phyloP scores from a whole-genome alignment of 2,329 filamentous ascomycete species.

The Phialemoniopsis sp. region DNA sequence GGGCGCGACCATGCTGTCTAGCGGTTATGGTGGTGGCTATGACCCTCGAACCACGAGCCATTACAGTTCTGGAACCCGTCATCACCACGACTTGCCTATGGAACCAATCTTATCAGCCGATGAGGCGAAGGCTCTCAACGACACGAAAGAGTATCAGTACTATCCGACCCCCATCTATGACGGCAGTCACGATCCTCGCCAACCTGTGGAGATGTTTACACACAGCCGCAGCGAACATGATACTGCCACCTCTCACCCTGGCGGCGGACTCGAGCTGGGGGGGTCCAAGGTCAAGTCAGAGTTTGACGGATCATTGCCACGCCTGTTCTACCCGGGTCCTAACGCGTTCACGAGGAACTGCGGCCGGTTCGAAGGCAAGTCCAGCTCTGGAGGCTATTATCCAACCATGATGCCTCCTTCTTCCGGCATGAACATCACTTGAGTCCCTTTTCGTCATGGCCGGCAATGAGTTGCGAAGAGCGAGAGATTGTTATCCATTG shows the following conservation, averaged over 20 bases:
- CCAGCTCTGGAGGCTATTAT: conserved; percentile 48
- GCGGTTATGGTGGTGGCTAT: conserved; percentile 29
- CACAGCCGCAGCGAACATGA: conserved; percentile 27
- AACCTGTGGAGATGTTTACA: conserved; percentile 45
- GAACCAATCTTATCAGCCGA: conserved; percentile 48
- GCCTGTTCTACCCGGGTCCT: conserved; percentile 36
- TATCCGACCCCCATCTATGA: conserved; percentile 49
- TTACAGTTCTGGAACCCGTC: conserved; percentile 33
- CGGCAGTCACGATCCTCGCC: conserved; percentile 33
- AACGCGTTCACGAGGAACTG: conserved; percentile 34
- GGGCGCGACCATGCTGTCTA: conserved; percentile 32
- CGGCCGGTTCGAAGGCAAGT: conserved; percentile 49
- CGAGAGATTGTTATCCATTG: no score
- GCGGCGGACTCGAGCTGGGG: conserved; percentile 2
- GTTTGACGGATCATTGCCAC: conserved; percentile 40
- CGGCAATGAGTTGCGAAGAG: no score
- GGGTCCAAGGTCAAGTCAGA: conserved; percentile 45
- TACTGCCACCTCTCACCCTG: conserved; percentile 17
- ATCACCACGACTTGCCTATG: conserved; percentile 44
- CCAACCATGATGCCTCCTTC: conserved; percentile 41
- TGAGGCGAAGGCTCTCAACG: conserved; percentile 45
- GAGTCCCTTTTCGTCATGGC: no score
- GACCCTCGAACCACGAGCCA: conserved; percentile 32
- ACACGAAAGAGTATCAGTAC: conserved; percentile 50
- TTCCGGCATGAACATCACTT: conserved; percentile 41